Percentiles rank a stretch among this genome's conserved stretches.
Conservation (phyloP, 2,329 filamentous ascomycete genomes). For the Pseudohalonectria lignicola region DNA sequence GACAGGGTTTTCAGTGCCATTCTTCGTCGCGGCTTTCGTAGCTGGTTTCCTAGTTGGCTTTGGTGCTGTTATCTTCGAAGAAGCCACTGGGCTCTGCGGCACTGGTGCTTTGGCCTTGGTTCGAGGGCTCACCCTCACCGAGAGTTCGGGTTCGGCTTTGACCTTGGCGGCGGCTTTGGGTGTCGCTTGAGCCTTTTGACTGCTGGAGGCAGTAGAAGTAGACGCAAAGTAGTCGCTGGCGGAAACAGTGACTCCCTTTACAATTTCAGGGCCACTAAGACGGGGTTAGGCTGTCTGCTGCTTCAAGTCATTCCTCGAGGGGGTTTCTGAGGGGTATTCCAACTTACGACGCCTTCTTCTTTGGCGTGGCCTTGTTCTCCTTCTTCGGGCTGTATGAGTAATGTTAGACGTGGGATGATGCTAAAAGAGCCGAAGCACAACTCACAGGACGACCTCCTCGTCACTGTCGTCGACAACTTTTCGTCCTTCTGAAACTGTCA, state of each 20-base stretch:
- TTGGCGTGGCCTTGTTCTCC: conserved; percentile 33
- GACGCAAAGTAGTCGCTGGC: conserved; percentile 48
- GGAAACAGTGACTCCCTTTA: conserved; percentile 39
- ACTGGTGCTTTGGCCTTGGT: conserved; percentile 24
- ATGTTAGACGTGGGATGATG: too few relatives aligned
- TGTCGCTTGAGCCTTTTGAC: conserved; percentile 23
- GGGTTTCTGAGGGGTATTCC: too few relatives aligned
- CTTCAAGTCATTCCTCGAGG: too few relatives aligned
- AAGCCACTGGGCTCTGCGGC: conserved; percentile 5
- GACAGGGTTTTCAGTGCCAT: conserved; percentile 19
- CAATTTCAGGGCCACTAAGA: conserved; percentile 25
- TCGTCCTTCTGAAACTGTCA: conserved; percentile 32
- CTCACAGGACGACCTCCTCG: conserved; percentile 44
- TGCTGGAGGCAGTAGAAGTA: conserved; percentile 31
- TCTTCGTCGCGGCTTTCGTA: conserved; percentile 10
- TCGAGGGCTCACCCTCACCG: conserved; percentile 40
- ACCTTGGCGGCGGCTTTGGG: conserved; percentile 28
- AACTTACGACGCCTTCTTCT: conserved; percentile 44
- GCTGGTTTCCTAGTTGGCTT: background rate
- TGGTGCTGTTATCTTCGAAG: conserved; percentile 2
- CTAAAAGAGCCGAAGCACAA: too few relatives aligned
- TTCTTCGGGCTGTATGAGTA: conserved; percentile 39
- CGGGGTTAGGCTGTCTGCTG: too few relatives aligned
- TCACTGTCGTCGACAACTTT: conserved; percentile 75
- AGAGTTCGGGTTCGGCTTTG: conserved; percentile 27